phyloP scores from a whole-genome alignment of 805 yeast species.

The Kuraishia floccosa region DNA sequence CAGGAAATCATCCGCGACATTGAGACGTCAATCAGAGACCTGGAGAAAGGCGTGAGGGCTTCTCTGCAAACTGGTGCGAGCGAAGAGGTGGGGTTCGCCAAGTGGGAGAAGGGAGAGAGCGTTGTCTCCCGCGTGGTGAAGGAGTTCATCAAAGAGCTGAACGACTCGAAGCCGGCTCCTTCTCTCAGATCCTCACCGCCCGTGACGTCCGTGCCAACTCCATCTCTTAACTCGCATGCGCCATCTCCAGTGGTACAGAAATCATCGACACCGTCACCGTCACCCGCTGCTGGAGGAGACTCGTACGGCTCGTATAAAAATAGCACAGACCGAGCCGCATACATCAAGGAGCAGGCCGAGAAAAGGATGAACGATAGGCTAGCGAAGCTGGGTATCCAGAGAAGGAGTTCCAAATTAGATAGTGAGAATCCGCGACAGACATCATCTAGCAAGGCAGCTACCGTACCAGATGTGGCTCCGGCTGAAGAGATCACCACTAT shows the following conservation, averaged over 20 bases:
- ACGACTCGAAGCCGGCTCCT: conserved; percentile 17
- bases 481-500: conserved; percentile 2
- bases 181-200: conserved; percentile 5
- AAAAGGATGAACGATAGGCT: conserved; percentile 77
- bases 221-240: conserved; percentile 1
- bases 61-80: conserved; percentile 17
- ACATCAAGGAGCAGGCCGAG: conserved; percentile 71
- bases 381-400: conserved; percentile 65
- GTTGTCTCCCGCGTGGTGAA: conserved; percentile 54
- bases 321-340: conserved; percentile 65
- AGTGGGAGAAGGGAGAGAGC: conserved; percentile 79
- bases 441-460: no score
- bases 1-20: conserved; percentile 59
- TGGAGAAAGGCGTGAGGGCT: conserved; percentile 28
- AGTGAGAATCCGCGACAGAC: conserved; percentile 5
- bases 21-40: conserved; percentile 54
- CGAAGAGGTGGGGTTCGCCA: conserved; percentile 39
- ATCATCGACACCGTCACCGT: conserved; percentile 8
- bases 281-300: conserved; percentile 9
- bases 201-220: conserved; percentile 1
- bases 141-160: conserved; percentile 46
- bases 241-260: conserved; percentile 5
- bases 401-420: conserved; percentile 23
- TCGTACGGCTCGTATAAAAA: conserved; percentile 22
- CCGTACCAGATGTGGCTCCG: conserved; percentile 5